These are phyloP conservation scores for Parietaria judaica DNA, from an alignment of 306 rosid genomes.

Conservation along the genomic window DNA sequence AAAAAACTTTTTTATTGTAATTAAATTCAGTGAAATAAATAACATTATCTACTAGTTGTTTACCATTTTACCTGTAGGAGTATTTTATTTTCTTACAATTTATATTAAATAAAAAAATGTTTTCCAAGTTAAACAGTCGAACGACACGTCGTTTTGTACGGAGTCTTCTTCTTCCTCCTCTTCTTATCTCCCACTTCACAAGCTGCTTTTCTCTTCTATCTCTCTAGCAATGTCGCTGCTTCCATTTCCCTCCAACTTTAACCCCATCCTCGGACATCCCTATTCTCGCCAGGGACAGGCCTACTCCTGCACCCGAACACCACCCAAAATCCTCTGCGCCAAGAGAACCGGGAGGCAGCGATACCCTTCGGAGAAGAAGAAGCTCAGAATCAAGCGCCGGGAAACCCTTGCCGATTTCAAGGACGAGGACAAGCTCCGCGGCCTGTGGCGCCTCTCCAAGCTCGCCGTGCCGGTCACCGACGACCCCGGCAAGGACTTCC, in stretches of 20 bases:
- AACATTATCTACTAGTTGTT: too few relatives aligned
- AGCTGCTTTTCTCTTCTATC: conserved; percentile 15
- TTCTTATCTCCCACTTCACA: conserved; percentile 17
- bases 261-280: conserved; percentile 12
- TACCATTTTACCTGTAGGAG: too few relatives aligned
- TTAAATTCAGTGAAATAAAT: too few relatives aligned
- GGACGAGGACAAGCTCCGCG: conserved; percentile 47
- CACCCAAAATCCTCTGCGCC: conserved; percentile 28
- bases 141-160: background rate
- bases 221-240: conserved; percentile 39
- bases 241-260: conserved; percentile 41
- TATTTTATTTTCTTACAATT: too few relatives aligned
- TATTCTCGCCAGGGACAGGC: conserved; percentile 10
- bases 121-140: background rate
- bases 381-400: conserved; percentile 50
- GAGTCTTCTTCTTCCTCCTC: background rate
- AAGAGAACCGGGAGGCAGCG: conserved; percentile 74
- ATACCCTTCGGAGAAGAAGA: conserved; percentile 93
- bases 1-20: too few relatives aligned
- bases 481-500: conserved; percentile 85
- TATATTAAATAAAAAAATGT: background rate
- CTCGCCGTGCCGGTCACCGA: conserved; percentile 56
- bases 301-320: conserved; percentile 24
- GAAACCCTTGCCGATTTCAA: conserved; percentile 28
- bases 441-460: conserved; percentile 75